These are phyloP conservation scores for Suillus discolor DNA, from an alignment of 768 basidiomycete genomes.

Conservation along the genomic window DNA sequence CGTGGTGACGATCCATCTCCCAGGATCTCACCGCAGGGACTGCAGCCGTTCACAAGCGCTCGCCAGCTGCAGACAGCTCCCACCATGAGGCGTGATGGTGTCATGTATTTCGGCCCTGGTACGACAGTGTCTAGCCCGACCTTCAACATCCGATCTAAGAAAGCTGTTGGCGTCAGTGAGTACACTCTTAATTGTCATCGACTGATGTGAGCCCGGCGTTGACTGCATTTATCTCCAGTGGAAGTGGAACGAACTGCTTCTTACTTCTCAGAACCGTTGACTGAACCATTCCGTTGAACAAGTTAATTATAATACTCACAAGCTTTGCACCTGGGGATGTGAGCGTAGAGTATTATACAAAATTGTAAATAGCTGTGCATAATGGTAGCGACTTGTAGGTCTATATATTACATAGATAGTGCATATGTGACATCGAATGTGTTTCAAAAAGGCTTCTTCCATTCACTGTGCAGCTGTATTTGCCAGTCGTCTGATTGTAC, in stretches of 20 bases:
- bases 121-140: not conserved
- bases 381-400: no score
- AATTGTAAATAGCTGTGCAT: no score
- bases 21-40: not conserved
- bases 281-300: not conserved
- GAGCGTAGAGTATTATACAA: not conserved
- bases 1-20: not conserved
- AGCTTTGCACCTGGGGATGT: not conserved
- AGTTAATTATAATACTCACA: not conserved
- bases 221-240: not conserved
- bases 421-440: no score
- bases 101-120: not conserved
- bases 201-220: not conserved
- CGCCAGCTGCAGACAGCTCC: no score
- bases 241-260: not conserved
- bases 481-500: no score
- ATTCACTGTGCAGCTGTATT: no score
- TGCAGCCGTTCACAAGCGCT: no score
- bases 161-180: not conserved
- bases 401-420: no score
- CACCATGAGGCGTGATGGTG: not conserved
- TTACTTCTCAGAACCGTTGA: slow-evolving; percentile 50
- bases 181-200: not conserved
- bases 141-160: not conserved
- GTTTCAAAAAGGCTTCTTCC: no score